Conservation (phyloP, 331 rosid species). For the Acacia pycnantha region DNA sequence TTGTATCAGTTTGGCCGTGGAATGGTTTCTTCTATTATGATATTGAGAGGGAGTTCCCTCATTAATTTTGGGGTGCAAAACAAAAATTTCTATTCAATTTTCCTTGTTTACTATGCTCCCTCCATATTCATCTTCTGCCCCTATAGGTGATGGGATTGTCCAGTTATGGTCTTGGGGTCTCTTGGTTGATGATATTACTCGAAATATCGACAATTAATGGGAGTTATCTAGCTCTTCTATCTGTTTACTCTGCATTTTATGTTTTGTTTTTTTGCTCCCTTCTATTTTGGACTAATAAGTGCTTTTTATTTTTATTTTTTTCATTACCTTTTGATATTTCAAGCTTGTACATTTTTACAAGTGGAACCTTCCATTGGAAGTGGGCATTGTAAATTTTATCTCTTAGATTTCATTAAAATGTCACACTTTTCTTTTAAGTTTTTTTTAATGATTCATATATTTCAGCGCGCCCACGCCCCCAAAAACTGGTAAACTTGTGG, state of each 20-base stretch:
- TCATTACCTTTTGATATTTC: neutral
- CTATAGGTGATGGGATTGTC: neutral
- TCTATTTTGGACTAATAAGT: too few relatives aligned
- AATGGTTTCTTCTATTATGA: too few relatives aligned
- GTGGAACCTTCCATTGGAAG: neutral
- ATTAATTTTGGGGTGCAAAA: too few relatives aligned
- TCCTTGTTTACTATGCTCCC: too few relatives aligned
- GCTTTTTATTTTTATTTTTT: too few relatives aligned
- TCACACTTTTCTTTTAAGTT: neutral
- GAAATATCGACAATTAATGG: neutral
- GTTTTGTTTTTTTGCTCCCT: neutral
- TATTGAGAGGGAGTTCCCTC: too few relatives aligned
- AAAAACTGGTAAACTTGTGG: too few relatives aligned
- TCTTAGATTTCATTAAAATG: neutral
- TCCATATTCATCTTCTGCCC: too few relatives aligned
- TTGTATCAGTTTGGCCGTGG: neutral
- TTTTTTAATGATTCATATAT: too few relatives aligned
- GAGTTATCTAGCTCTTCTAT: neutral
- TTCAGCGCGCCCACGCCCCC: too few relatives aligned
- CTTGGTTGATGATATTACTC: neutral
- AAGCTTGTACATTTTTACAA: neutral
- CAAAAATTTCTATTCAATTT: too few relatives aligned
- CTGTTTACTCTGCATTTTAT: too few relatives aligned
- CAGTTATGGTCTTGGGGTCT: neutral
- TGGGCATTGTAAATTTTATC: neutral